phyloP scores from a whole-genome alignment of 495 filamentous ascomycete species.

The Daldinia concentrica region DNA sequence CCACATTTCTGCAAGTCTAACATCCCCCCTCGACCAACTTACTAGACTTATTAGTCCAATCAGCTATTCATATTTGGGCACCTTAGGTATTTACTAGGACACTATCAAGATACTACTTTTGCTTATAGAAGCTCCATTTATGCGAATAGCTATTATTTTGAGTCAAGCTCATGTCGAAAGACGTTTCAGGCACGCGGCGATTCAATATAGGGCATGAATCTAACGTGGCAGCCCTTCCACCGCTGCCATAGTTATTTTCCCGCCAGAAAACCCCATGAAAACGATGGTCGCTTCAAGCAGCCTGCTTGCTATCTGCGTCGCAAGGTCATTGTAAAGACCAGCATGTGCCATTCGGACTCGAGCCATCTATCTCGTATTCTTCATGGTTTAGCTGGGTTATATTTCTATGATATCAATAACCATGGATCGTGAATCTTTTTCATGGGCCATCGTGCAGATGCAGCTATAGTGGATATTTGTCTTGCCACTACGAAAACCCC shows the following conservation, averaged over 20 bases:
- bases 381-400: conserved; percentile 15
- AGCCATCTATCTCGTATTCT: conserved; percentile 10
- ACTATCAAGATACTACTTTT: not conserved
- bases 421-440: conserved; percentile 9
- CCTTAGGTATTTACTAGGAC: conserved; percentile 1
- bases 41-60: conserved; percentile 4
- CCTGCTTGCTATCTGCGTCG: conserved; percentile 1
- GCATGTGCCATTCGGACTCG: conserved; percentile 9
- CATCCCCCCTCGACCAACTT: not conserved
- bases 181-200: conserved; percentile 3
- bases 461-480: conserved; percentile 19
- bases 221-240: conserved; percentile 33
- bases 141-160: conserved; percentile 2
- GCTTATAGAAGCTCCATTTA: conserved; percentile 28
- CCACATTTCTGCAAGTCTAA: conserved; percentile 16
- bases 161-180: conserved; percentile 9
- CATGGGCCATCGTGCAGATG: conserved; percentile 10
- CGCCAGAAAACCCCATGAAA: conserved; percentile 3
- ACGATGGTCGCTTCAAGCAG: conserved; percentile 6
- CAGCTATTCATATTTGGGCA: not conserved
- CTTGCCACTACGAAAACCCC: conserved; percentile 18
- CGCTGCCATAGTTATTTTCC: conserved; percentile 8
- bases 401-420: conserved; percentile 13
- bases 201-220: conserved; percentile 20
- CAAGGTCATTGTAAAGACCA: conserved; percentile 7